phyloP scores from a whole-genome alignment of 495 filamentous ascomycete species.

The Aspergillus homomorphus region DNA sequence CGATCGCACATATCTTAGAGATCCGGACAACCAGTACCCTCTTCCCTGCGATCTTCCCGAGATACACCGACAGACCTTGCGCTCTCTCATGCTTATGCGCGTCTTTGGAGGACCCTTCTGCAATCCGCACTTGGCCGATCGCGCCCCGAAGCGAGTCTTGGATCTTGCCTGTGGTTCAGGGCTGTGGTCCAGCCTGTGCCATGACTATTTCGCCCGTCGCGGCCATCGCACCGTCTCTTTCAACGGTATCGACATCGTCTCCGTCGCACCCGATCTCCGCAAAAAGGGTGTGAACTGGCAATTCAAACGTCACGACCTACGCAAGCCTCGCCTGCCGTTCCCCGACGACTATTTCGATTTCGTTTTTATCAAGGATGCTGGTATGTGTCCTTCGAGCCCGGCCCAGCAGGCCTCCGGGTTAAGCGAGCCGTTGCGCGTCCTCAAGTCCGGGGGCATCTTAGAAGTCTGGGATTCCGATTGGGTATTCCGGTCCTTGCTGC shows the following conservation, averaged over 20 bases:
- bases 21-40: constrained; percentile 71
- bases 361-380: constrained; percentile 85
- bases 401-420: constrained; percentile 62
- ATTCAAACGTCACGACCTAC: constrained; percentile 84
- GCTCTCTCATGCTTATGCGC: constrained; percentile 75
- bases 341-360: constrained; percentile 82
- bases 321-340: constrained; percentile 73
- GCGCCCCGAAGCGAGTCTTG: constrained; percentile 72
- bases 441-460: constrained; percentile 73
- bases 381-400: constrained; percentile 60
- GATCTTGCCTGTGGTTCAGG: constrained; percentile 88
- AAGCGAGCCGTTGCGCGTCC: constrained; percentile 71
- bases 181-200: constrained; percentile 84
- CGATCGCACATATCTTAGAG: constrained; percentile 78
- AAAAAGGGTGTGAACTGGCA: constrained; percentile 80
- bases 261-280: constrained; percentile 67
- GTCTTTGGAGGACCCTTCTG: constrained; percentile 79
- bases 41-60: constrained; percentile 86
- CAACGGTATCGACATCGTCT: constrained; percentile 79
- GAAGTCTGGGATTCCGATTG: constrained; percentile 89
- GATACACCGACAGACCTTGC: constrained; percentile 80
- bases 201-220: constrained; percentile 64
- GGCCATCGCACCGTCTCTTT: constrained; percentile 66
- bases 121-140: constrained; percentile 59
- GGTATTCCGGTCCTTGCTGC: constrained; percentile 69